phyloP scores from a whole-genome alignment of 1,139 yeast species.

The Kluyveromyces marxianus region DNA sequence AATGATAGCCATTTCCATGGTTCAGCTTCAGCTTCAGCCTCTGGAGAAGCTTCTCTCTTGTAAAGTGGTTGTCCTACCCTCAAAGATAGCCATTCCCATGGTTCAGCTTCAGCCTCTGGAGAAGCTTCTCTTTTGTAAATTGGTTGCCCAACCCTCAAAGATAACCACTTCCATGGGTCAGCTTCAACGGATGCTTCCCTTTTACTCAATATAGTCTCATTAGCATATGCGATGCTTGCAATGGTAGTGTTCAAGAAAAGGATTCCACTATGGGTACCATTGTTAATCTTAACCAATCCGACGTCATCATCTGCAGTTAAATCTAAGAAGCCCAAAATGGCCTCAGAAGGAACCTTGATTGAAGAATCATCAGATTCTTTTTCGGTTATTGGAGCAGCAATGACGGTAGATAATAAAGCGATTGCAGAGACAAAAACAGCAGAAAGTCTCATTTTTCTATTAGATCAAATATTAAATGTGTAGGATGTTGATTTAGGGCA shows the following conservation, averaged over 20 bases:
- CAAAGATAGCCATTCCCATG: slow-evolving; percentile 15
- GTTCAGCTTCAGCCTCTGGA: slow-evolving; percentile 6
- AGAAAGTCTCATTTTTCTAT: slow-evolving; percentile 15
- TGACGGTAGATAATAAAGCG: slow-evolving; percentile 12
- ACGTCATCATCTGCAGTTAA: slow-evolving; percentile 22
- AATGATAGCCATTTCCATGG: slow-evolving; percentile 15
- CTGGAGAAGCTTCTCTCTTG: background rate
- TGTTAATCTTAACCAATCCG: slow-evolving; percentile 18
- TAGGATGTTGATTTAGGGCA: background rate
- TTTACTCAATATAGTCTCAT: slow-evolving; percentile 12
- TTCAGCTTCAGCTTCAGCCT: slow-evolving; percentile 11
- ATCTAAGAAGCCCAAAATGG: slow-evolving; percentile 24
- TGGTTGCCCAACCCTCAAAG: background rate
- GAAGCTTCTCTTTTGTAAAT: background rate
- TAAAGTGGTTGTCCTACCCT: background rate
- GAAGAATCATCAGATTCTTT: slow-evolving; percentile 5
- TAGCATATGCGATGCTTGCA: slow-evolving; percentile 13
- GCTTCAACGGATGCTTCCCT: slow-evolving; percentile 18
- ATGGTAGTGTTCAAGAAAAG: slow-evolving; percentile 27
- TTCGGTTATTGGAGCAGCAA: slow-evolving; percentile 17
- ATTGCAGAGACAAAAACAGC: slow-evolving; percentile 10
- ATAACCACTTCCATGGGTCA: slow-evolving; percentile 15
- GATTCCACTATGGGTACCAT: slow-evolving; percentile 22
- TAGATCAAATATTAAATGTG: background rate
- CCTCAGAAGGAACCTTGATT: slow-evolving; percentile 23